These are phyloP conservation scores for Fusarium multiceps DNA, from an alignment of 2,329 filamentous ascomycete species.

Conservation along the genomic window DNA sequence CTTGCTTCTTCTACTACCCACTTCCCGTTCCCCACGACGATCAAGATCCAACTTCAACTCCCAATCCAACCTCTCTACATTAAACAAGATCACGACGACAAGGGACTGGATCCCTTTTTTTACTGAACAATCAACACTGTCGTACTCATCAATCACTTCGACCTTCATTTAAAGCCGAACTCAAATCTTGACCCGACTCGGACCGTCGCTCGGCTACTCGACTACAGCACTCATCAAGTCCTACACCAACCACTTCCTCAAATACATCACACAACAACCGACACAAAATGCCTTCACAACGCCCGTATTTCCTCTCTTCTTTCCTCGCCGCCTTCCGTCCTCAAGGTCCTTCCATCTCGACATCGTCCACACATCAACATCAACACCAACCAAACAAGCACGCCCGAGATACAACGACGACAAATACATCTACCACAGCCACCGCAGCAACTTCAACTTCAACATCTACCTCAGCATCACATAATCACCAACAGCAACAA, in stretches of 20 bases:
- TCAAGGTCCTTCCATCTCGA: conserved; percentile 54
- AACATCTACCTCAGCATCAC: conserved; percentile 37
- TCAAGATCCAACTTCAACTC: background rate
- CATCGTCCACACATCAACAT: conserved; percentile 44
- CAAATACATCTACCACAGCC: conserved; percentile 36
- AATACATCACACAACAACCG: background rate
- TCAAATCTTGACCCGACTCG: conserved; percentile 11
- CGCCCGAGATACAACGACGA: conserved; percentile 45
- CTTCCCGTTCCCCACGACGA: conserved; percentile 6
- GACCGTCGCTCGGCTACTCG: conserved; percentile 25
- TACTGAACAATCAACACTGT: conserved; percentile 2
- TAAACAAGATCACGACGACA: background rate
- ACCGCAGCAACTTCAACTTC: conserved; percentile 39
- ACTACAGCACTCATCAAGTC: background rate
- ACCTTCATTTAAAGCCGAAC: background rate
- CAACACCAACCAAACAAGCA: conserved; percentile 52
- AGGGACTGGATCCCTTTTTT: conserved; percentile 6
- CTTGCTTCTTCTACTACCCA: conserved; percentile 2
- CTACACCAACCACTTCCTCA: background rate
- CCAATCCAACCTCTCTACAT: conserved; percentile 1
- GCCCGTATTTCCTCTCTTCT: conserved; percentile 67
- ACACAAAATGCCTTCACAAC: conserved; percentile 61
- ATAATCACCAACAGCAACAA: conserved; percentile 42
- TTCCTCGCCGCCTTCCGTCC: conserved; percentile 66
- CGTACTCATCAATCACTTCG: background rate